Evolutionary conservation across 2,329 filamentous ascomycete species (phyloP), one percentile per base, ranked within the genome.

Genomic region (Fusarium sp.): DNA sequence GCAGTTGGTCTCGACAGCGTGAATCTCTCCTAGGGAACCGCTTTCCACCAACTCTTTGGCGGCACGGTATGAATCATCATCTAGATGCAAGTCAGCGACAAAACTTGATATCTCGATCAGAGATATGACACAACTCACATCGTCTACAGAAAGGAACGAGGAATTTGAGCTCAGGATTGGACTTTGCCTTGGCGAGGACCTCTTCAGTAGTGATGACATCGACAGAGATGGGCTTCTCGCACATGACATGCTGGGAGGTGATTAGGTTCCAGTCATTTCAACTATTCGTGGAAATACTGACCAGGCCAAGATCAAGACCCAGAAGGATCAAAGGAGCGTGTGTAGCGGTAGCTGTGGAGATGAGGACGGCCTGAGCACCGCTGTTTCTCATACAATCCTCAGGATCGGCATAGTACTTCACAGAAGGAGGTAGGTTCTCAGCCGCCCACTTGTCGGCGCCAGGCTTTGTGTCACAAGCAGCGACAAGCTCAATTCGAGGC

Each of bases 401-500:
- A 7, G 75, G 71, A 41, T 76, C 72, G 9, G 69, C 58, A 55
- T 59, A 77, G 47, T 63, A 73, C 62, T 74, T 67, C 43, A 73
- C 66, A 18, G 64, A 57, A 4, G 66, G 44, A n/a, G 74, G 72
- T 9, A 75, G 76, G 61, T 79, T 79, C 27, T 65, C 68, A n/a
- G 73, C 70, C 6, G 70, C 77, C 77, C 78, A 80, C 53, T 76
- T 66, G 44, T 75, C 76, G 31, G 63, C 74, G 4, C 76, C 77
- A 12, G 76, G 73, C 52, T 79, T 79, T 18, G 76, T 78, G 57
- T 79, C 77, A 60, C 77, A 79, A 27, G 72, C 77, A 13, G 77
- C 77, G 34, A 79, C 75, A 11, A 79, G 71, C 61, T 80, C 76
- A 54, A 79, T 77, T 15, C 78, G 77, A 55, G 78, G 78, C 66